These are phyloP conservation scores for Pythium rhizo-oryzae DNA, from an alignment of 352 stramenopile genomes.

Conservation along the genomic window DNA sequence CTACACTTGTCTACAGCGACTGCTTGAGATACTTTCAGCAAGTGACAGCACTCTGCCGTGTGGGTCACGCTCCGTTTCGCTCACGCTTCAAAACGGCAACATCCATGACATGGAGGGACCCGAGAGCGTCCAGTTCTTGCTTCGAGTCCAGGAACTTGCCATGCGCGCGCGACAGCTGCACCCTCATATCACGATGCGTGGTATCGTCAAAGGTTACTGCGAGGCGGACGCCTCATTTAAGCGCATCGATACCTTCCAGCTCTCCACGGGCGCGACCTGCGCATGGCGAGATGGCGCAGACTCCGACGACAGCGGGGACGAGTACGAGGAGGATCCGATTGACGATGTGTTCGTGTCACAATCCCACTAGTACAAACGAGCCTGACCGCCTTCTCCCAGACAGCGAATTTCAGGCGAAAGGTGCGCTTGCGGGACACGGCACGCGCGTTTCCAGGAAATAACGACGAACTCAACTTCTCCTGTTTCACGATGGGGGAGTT, in stretches of 20 bases:
- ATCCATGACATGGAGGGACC: not conserved
- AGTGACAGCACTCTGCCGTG: not conserved
- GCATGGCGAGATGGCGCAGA: not conserved
- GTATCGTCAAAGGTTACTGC: not conserved
- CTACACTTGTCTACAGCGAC: not conserved
- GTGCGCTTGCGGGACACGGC: no score
- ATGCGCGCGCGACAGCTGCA: not conserved
- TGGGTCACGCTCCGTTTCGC: not conserved
- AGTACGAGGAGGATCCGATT: not conserved
- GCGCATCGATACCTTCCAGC: not conserved
- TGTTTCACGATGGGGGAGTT: no score
- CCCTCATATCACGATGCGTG: not conserved
- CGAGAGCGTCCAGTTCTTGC: not conserved
- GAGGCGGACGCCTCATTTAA: not conserved
- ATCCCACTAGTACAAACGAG: not conserved
- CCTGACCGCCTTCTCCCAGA: not conserved
- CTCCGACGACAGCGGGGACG: not conserved
- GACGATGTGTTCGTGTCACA: slow-evolving; percentile 1
- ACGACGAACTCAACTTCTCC: no score
- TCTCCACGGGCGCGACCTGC: not conserved
- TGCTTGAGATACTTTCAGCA: not conserved
- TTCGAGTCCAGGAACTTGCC: not conserved
- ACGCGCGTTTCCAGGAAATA: no score
- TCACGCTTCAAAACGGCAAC: not conserved
- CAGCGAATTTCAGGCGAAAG: no score